A percentile compares a stretch with the other conserved stretches of the same genome.
Evolutionary conservation across 2,329 filamentous ascomycete species (phyloP).

Genomic region (Fusarium sp.): DNA sequence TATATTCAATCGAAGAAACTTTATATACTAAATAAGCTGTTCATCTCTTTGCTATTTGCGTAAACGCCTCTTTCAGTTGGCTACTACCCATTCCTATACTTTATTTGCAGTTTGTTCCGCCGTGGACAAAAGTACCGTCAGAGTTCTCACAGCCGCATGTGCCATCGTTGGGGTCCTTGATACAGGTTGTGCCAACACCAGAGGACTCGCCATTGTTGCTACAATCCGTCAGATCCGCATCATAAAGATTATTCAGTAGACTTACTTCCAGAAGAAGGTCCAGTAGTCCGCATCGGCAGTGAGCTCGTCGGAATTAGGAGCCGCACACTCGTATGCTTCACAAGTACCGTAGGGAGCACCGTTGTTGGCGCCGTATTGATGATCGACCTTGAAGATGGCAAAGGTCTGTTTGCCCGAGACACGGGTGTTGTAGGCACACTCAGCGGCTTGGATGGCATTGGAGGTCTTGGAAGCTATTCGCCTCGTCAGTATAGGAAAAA

Average conservation of each 20-base stretch:
- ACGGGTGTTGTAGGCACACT: conserved; percentile 45
- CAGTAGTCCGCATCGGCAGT: conserved; percentile 39
- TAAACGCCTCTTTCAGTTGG: no score
- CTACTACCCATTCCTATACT: no score
- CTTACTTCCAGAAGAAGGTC: conserved; percentile 47
- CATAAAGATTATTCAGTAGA: rapidly evolving
- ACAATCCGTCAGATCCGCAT: neutral
- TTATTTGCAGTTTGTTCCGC: conserved; percentile 37
- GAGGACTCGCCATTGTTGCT: conserved; percentile 39
- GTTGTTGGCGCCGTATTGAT: conserved; percentile 43
- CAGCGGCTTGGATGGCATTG: conserved; percentile 44
- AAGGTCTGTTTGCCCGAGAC: conserved; percentile 45
- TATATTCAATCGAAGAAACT: no score
- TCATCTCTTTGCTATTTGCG: no score
- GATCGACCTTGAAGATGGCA: conserved; percentile 42
- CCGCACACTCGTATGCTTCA: conserved; percentile 38
- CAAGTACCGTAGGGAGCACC: conserved; percentile 44
- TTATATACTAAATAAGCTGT: no score
- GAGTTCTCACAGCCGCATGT: conserved; percentile 45
- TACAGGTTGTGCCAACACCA: conserved; percentile 43
- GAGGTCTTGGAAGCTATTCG: conserved; percentile 39
- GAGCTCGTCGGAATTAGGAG: conserved; percentile 30
- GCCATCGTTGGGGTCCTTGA: conserved; percentile 42
- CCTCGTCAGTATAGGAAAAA: neutral
- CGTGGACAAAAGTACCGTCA: conserved; percentile 36